phyloP scores from a whole-genome alignment of 179 eudicot genomes.

The Beta macrorhiza region DNA sequence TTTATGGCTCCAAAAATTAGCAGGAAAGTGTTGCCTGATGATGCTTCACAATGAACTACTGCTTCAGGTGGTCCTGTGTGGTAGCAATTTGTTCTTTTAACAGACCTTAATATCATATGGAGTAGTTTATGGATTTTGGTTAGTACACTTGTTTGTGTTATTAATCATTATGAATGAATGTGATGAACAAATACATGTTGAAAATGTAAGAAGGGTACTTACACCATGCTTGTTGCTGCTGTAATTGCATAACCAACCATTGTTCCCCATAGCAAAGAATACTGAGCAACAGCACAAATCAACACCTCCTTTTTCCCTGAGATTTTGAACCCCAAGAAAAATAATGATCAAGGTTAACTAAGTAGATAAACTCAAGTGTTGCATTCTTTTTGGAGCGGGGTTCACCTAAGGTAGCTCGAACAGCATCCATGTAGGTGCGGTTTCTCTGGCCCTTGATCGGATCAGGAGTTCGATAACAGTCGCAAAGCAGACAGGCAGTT shows the following conservation, averaged over 20 bases:
- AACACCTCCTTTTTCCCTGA: constrained; percentile 46
- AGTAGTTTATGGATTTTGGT: neutral
- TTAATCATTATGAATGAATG: neutral
- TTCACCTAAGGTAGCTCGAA: constrained; percentile 29
- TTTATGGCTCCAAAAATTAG: constrained; percentile 37
- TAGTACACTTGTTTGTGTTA: neutral
- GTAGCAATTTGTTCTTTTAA: constrained; percentile 40
- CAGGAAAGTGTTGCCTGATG: constrained; percentile 37
- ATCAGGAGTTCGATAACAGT: constrained; percentile 50
- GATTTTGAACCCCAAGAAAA: neutral
- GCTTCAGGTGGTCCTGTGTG: constrained; percentile 26
- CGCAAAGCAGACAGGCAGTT: constrained; percentile 48
- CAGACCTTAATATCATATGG: constrained; percentile 20
- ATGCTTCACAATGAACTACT: constrained; percentile 30
- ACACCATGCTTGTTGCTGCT: constrained; percentile 54
- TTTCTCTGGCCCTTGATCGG: constrained; percentile 51
- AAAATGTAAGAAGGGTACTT: constrained; percentile 15
- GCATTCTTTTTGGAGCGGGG: neutral
- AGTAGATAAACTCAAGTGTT: too few species aligned
- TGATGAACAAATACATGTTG: neutral
- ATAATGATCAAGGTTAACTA: neutral
- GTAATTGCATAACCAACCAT: constrained; percentile 59
- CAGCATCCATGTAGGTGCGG: constrained; percentile 54
- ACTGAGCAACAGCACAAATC: constrained; percentile 52
- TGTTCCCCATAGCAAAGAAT: constrained; percentile 47